These are phyloP conservation scores for Hortaea sp. DNA, from an alignment of 2,329 filamentous ascomycete genomes.

Conservation along the genomic window DNA sequence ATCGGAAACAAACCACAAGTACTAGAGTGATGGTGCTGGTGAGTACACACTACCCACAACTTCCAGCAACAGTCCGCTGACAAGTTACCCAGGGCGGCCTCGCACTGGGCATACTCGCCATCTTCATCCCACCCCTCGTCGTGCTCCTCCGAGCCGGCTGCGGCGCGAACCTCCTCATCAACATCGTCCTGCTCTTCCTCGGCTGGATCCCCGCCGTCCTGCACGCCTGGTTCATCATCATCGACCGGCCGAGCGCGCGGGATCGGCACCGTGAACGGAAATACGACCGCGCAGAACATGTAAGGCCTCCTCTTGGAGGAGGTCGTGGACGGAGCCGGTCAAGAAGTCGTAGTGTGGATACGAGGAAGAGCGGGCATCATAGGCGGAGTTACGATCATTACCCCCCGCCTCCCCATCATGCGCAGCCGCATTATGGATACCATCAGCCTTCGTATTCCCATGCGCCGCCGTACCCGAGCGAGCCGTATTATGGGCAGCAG, in stretches of 20 bases:
- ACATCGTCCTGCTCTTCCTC: slow-evolving; percentile 74
- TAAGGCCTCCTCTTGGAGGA: neutral
- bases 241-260: slow-evolving; percentile 1
- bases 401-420: neutral
- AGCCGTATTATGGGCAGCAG: neutral
- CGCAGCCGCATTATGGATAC: neutral
- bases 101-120: slow-evolving; percentile 52
- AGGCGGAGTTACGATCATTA: neutral
- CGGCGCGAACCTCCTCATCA: slow-evolving; percentile 74
- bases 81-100: slow-evolving; percentile 4
- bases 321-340: neutral
- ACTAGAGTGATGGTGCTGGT: too few species aligned
- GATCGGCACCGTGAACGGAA: neutral
- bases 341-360: neutral
- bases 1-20: too few species aligned
- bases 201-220: slow-evolving; percentile 55
- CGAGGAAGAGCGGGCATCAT: neutral
- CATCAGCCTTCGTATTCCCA: neutral
- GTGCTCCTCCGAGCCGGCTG: slow-evolving; percentile 87
- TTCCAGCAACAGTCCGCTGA: too few species aligned
- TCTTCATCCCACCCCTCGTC: slow-evolving; percentile 78
- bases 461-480: neutral
- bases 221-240: slow-evolving; percentile 61
- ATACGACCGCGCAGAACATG: neutral
- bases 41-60: too few species aligned